Percentiles rank a stretch among this genome's conserved stretches.
phyloP scores from a whole-genome alignment of 371 early-diverging fungal species.

The Basidiobolus meristosporus region DNA sequence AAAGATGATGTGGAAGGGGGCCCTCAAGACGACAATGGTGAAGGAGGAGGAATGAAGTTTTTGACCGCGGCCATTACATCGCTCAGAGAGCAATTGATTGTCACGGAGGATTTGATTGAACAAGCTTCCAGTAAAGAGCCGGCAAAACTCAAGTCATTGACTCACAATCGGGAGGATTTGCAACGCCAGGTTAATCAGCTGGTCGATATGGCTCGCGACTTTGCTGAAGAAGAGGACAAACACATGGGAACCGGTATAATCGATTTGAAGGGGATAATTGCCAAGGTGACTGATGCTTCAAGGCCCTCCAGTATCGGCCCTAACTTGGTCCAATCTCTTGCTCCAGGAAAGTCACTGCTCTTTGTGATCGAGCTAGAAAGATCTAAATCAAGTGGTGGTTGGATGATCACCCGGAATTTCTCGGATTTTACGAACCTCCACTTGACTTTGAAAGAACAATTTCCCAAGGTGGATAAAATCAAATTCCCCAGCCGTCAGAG shows the following conservation, averaged over 20 bases:
- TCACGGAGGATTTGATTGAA: not conserved
- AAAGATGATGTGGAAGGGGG: not conserved
- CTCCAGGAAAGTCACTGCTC: slow-evolving; percentile 2
- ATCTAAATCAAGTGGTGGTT: slow-evolving; percentile 4
- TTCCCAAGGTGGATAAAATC: slow-evolving; percentile 8
- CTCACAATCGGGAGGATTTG: not conserved
- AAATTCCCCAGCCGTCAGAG: slow-evolving; percentile 3
- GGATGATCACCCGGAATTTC: slow-evolving; percentile 9
- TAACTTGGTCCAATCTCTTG: slow-evolving; percentile 1
- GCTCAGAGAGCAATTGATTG: not conserved
- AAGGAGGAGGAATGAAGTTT: not conserved
- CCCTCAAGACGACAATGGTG: not conserved
- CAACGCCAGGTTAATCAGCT: not conserved
- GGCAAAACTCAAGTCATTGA: not conserved
- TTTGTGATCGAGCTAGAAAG: slow-evolving; percentile 7
- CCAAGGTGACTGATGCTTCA: not conserved
- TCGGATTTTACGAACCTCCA: slow-evolving; percentile 6
- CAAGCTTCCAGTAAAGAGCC: not conserved
- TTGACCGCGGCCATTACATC: not conserved
- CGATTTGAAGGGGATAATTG: slow-evolving; percentile 1
- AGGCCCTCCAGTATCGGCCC: slow-evolving; percentile 1
- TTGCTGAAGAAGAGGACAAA: no score
- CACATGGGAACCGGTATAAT: not conserved
- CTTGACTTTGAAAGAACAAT: slow-evolving; percentile 1
- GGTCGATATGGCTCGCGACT: not conserved